Conservation (phyloP, 208 protist species). For the Angomonas deanei region DNA sequence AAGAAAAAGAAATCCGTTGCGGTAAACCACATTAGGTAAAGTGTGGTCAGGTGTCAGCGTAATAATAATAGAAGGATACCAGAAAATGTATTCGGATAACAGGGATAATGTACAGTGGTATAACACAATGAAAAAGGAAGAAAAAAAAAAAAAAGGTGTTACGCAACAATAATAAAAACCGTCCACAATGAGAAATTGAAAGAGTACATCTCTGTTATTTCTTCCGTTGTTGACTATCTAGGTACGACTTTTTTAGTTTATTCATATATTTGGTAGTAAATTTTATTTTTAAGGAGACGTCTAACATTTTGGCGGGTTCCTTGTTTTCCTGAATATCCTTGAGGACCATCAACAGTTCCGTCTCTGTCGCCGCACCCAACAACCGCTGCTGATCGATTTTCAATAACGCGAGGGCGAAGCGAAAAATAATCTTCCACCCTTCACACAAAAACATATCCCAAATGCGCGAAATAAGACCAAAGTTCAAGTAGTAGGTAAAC, state of each 20-base stretch:
- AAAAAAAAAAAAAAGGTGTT: conserved; percentile 11
- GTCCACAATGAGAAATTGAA: conserved; percentile 2
- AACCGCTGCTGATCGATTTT: conserved; percentile 47
- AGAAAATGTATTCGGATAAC: background rate
- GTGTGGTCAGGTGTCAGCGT: background rate
- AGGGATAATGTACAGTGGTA: too few species aligned
- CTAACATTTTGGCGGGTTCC: conserved; percentile 37
- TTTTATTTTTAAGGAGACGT: conserved; percentile 49
- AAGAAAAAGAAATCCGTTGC: background rate
- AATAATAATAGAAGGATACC: background rate
- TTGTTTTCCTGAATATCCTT: conserved; percentile 64
- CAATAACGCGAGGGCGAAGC: conserved; percentile 75
- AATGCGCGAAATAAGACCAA: conserved; percentile 69
- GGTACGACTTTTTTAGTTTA: conserved; percentile 17
- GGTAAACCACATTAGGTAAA: background rate
- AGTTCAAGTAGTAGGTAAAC: conserved; percentile 83
- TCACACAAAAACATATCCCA: conserved; percentile 92
- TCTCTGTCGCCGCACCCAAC: conserved; percentile 29
- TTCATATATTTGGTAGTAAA: conserved; percentile 56
- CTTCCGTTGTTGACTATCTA: background rate
- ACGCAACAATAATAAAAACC: background rate
- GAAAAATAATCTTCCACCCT: conserved; percentile 89
- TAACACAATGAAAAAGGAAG: too few species aligned
- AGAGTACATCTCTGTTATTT: conserved; percentile 3
- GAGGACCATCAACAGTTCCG: conserved; percentile 52